These are phyloP conservation scores for Candida coleopterorum DNA, from an alignment of 805 yeast genomes.

Conservation along the genomic window DNA sequence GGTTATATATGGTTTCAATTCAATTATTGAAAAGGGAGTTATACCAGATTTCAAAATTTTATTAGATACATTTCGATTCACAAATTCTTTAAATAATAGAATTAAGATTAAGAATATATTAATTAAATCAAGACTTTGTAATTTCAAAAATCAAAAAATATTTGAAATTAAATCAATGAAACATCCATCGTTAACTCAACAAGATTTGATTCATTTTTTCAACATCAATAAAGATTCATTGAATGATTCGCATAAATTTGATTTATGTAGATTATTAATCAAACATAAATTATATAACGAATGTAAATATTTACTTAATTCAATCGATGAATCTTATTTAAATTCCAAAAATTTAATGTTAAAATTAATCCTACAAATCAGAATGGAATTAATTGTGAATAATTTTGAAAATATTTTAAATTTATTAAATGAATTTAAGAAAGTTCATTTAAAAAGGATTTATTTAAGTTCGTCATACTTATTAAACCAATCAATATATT, in stretches of 20 bases:
- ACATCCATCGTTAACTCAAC: conserved; percentile 17
- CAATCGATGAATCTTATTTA: conserved; percentile 20
- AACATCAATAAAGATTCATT: conserved; percentile 12
- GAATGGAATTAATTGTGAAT: conserved; percentile 17
- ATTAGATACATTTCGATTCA: conserved; percentile 26
- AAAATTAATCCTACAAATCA: conserved; percentile 20
- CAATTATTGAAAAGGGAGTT: conserved; percentile 27
- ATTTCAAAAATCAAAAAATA: conserved; percentile 7
- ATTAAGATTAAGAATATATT: conserved; percentile 20
- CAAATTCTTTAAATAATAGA: conserved; percentile 19
- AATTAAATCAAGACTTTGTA: conserved; percentile 12
- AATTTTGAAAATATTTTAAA: conserved; percentile 16
- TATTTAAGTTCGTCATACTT: conserved; percentile 30
- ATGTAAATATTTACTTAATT: conserved; percentile 18
- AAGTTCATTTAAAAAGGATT: conserved; percentile 12
- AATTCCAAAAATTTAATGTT: conserved; percentile 23
- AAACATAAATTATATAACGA: conserved; percentile 23
- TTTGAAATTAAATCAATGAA: conserved; percentile 12
- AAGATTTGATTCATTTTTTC: conserved; percentile 14
- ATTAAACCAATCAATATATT: conserved; percentile 24
- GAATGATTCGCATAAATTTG: conserved; percentile 23
- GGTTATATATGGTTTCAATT: conserved; percentile 27
- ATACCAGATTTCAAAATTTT: conserved; percentile 30
- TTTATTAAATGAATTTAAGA: conserved; percentile 25
- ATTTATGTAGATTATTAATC: conserved; percentile 25